Evolutionary conservation across 805 yeast species (phyloP).

Genomic region (Wickerhamiella alocasiicola): DNA sequence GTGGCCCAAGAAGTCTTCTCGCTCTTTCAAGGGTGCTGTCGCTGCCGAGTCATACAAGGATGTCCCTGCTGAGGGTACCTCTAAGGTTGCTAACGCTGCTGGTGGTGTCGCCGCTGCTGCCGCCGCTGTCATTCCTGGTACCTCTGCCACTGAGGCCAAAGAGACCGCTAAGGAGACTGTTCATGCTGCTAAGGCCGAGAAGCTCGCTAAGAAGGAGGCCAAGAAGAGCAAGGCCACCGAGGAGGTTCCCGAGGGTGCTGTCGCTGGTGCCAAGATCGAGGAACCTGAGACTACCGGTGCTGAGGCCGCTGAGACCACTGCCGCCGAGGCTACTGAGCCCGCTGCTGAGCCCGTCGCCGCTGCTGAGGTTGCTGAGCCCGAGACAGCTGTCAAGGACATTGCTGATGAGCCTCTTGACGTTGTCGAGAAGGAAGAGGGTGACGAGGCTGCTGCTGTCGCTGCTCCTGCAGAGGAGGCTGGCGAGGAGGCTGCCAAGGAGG

Average conservation of each 20-base stretch:
- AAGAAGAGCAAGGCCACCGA: conserved; percentile 1
- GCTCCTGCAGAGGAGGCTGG: neutral
- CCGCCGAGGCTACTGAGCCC: neutral
- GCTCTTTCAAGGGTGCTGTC: conserved; percentile 5
- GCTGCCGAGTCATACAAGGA: neutral
- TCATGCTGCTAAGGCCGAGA: neutral
- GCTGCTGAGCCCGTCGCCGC: neutral
- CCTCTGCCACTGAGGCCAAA: neutral
- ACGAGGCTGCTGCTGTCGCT: neutral
- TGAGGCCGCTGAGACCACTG: neutral
- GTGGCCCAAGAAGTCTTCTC: conserved; percentile 7
- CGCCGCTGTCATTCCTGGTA: neutral
- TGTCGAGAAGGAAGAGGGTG: too few relatives aligned
- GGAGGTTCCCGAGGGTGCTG: conserved; percentile 1
- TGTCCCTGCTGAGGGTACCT: neutral
- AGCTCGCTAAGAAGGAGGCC: neutral
- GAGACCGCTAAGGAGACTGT: neutral
- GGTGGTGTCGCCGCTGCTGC: neutral
- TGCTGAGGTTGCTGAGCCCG: conserved; percentile 1
- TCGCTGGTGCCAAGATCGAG: neutral
- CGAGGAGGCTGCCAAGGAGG: neutral
- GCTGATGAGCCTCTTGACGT: neutral
- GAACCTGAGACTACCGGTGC: too few relatives aligned
- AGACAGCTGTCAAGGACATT: neutral
- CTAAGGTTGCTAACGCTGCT: neutral